Evolutionary conservation across 148 eudicot genomes (phyloP).

Genomic region (Camellia granthamiana): DNA sequence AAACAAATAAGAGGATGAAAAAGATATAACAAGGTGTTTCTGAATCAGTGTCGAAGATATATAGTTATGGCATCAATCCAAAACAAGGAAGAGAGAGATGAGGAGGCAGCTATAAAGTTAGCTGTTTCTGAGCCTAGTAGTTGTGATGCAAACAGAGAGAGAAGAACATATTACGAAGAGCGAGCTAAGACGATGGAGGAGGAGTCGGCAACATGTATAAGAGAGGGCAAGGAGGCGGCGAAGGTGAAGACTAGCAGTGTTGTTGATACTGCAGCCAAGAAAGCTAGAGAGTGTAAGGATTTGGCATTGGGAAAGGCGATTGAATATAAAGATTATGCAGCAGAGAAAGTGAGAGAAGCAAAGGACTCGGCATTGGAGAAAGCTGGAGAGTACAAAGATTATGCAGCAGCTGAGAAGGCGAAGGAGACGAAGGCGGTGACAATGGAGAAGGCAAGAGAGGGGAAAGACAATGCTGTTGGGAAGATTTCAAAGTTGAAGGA

Average conservation of each 20-base stretch:
- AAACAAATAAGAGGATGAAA: not conserved
- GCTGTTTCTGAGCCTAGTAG: not conserved
- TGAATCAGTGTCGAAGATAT: not conserved
- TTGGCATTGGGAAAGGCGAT: not conserved
- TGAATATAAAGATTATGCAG: constrained; percentile 22
- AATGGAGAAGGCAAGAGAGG: constrained; percentile 7
- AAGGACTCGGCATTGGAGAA: not conserved
- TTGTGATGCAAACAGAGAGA: too few species aligned
- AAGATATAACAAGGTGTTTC: too few species aligned
- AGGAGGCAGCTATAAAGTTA: constrained; percentile 25
- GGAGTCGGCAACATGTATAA: not conserved
- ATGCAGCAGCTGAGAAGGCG: not conserved
- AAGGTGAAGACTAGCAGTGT: constrained; percentile 19
- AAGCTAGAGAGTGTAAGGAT: not conserved
- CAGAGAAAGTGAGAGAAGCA: constrained; percentile 26
- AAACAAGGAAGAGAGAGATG: constrained; percentile 28
- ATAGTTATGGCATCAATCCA: constrained; percentile 18
- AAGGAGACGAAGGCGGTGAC: not conserved
- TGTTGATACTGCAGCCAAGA: not conserved
- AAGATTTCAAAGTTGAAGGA: constrained; percentile 21
- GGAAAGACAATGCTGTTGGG: not conserved
- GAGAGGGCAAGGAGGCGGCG: constrained; percentile 21
- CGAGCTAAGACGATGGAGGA: not conserved
- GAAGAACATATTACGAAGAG: not conserved
- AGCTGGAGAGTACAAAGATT: not conserved